phyloP scores from a whole-genome alignment of 2,329 filamentous ascomycete genomes.

The Fusarium concolor region DNA sequence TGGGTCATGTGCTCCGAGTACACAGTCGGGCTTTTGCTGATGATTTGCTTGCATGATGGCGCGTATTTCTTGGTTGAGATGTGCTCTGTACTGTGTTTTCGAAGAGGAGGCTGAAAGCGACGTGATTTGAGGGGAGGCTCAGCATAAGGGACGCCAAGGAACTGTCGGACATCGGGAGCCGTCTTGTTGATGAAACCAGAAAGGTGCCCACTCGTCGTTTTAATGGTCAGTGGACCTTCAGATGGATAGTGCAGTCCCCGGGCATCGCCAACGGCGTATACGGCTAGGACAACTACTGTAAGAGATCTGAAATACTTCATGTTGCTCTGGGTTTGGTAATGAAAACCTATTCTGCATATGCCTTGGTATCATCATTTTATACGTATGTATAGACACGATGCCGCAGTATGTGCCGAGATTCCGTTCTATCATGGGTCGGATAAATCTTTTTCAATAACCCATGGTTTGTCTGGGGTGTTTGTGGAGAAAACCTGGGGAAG shows the following conservation, averaged over 20 bases:
- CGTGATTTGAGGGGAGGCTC: conserved; percentile 16
- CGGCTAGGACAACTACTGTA: neutral
- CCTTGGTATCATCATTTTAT: neutral
- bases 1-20: conserved; percentile 17
- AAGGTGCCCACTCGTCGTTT: conserved; percentile 10
- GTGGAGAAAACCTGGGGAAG: conserved; percentile 17
- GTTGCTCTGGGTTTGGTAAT: neutral
- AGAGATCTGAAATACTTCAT: conserved; percentile 5
- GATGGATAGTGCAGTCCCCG: neutral
- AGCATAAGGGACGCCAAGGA: conserved; percentile 15
- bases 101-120: conserved; percentile 16
- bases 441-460: conserved; percentile 16
- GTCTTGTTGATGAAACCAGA: conserved; percentile 15
- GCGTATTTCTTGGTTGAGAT: conserved; percentile 11
- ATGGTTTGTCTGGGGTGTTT: conserved; percentile 6
- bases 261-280: neutral
- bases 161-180: conserved; percentile 9
- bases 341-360: neutral
- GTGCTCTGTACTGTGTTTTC: neutral
- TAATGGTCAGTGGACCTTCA: neutral
- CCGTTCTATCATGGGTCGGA: neutral
- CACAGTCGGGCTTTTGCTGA: conserved; percentile 11
- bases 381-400: neutral
- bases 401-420: neutral
- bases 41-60: conserved; percentile 13